A percentile compares a stretch with the other conserved stretches of the same genome.
These are phyloP conservation scores for Gnomoniopsis sp. DNA, from an alignment of 2,329 filamentous ascomycete species.

Conservation along the genomic window DNA sequence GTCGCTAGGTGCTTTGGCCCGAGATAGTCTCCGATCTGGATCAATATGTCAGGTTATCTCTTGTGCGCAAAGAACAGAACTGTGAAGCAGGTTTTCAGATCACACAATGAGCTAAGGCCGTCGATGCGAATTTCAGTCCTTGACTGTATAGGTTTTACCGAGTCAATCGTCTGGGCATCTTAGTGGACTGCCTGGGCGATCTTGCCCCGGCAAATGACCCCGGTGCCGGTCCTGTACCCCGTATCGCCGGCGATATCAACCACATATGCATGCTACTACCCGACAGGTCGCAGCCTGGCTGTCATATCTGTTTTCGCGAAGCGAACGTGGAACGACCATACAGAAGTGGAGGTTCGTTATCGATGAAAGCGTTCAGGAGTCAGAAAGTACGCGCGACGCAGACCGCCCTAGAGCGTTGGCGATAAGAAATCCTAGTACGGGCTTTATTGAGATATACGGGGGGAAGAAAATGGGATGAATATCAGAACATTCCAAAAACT, in stretches of 20 bases:
- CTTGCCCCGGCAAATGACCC: neutral
- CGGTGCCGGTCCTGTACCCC: neutral
- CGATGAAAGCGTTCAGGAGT: neutral
- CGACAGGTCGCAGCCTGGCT: neutral
- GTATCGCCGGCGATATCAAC: conserved; percentile 1
- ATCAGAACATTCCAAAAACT: neutral
- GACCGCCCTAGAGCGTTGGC: too few relatives aligned
- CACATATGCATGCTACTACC: neutral
- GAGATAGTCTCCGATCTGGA: too few relatives aligned
- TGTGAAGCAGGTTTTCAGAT: too few relatives aligned
- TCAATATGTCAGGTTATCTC: too few relatives aligned
- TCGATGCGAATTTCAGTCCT: too few relatives aligned
- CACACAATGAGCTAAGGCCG: too few relatives aligned
- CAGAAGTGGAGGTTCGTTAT: neutral
- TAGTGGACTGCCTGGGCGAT: neutral
- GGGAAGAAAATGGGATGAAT: neutral
- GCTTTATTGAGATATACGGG: neutral
- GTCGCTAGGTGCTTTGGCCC: too few relatives aligned
- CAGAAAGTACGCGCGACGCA: too few relatives aligned
- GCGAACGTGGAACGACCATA: neutral
- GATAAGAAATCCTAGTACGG: neutral
- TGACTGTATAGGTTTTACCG: neutral
- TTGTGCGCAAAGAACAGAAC: too few relatives aligned
- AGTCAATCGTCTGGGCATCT: conserved; percentile 1
- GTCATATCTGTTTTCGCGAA: neutral